Evolutionary conservation across 306 rosid species (phyloP).

Genomic region (Dicorynia guianensis): DNA sequence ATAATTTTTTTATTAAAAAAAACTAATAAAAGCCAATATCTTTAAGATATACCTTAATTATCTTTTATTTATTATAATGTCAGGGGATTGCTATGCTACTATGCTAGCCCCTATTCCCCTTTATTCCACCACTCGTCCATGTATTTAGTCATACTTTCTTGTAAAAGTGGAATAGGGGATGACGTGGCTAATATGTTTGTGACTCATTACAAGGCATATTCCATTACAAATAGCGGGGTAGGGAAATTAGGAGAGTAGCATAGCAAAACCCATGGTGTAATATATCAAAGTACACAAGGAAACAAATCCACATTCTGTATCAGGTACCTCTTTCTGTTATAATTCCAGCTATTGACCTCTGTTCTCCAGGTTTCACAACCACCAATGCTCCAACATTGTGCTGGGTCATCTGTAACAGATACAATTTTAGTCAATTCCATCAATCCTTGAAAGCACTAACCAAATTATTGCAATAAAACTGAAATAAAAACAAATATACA

Average conservation of each 20-base stretch:
- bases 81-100: too few species aligned
- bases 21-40: slow-evolving; percentile 8
- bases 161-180: too few species aligned
- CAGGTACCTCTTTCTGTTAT: slow-evolving; percentile 91
- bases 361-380: slow-evolving; percentile 85
- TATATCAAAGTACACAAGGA: background rate
- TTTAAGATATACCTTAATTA: background rate
- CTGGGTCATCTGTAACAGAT: slow-evolving; percentile 84
- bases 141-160: too few species aligned
- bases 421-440: slow-evolving; percentile 3
- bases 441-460: slow-evolving; percentile 15
- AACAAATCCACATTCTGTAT: background rate
- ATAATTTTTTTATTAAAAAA: background rate
- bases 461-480: slow-evolving; percentile 22
- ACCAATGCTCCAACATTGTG: slow-evolving; percentile 98
- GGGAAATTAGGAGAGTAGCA: too few species aligned
- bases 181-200: too few species aligned
- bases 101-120: too few species aligned
- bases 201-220: too few species aligned
- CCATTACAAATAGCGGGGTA: too few species aligned
- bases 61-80: background rate
- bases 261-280: too few species aligned
- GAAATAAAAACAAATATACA: slow-evolving; percentile 37
- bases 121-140: too few species aligned
- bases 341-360: slow-evolving; percentile 84